A percentile compares a stretch with the other conserved stretches of the same genome.
phyloP scores from a whole-genome alignment of 345 rosid genomes.

The Salix viminalis region DNA sequence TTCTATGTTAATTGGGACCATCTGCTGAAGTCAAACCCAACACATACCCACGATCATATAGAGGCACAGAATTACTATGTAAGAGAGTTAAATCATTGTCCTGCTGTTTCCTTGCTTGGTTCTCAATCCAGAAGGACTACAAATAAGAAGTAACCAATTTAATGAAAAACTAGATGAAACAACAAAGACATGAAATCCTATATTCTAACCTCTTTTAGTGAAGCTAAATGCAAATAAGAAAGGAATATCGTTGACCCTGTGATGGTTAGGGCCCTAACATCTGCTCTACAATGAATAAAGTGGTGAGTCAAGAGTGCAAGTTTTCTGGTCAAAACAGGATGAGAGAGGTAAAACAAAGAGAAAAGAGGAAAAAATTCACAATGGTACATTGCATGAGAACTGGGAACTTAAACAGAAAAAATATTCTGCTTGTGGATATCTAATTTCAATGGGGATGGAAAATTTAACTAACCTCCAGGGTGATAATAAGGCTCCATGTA shows the following conservation, averaged over 20 bases:
- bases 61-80: conserved; percentile 58
- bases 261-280: not conserved
- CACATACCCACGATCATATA: conserved; percentile 83
- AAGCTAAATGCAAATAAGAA: not conserved
- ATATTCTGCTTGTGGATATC: not conserved
- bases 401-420: not conserved
- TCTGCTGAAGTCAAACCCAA: conserved; percentile 70
- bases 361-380: conserved; percentile 1
- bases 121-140: conserved; percentile 90
- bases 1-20: conserved; percentile 58
- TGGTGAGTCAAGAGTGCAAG: not conserved
- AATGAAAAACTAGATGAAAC: not conserved
- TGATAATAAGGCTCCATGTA: conserved; percentile 2
- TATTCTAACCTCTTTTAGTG: not conserved
- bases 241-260: not conserved
- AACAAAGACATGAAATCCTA: not conserved
- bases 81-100: conserved; percentile 33
- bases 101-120: conserved; percentile 39
- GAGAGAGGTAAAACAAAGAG: not conserved
- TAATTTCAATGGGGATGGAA: not conserved
- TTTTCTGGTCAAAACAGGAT: not conserved
- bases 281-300: not conserved
- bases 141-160: conserved; percentile 21
- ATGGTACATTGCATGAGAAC: not conserved
- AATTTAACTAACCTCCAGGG: not conserved